A percentile compares a stretch with the other conserved stretches of the same genome.
Evolutionary conservation across 2,329 filamentous ascomycete species (phyloP).

Genomic region (Trichoderma sp.): DNA sequence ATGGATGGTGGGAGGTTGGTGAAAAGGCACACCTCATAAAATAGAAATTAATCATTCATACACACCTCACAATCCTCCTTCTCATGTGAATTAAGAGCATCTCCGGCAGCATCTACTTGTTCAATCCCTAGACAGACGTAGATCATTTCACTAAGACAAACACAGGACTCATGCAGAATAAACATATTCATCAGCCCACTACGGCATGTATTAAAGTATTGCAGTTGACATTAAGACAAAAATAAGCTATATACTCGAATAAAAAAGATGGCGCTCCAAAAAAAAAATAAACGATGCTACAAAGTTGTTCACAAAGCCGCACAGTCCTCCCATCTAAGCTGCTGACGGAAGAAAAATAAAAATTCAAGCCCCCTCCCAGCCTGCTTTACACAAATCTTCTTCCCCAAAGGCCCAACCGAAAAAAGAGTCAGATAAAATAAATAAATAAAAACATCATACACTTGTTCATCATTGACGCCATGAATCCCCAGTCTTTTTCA

Average conservation of each 20-base stretch:
- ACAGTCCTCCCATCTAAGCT: background rate
- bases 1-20: background rate
- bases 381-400: background rate
- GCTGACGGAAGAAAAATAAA: background rate
- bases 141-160: background rate
- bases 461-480: slow-evolving; percentile 12
- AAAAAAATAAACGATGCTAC: background rate
- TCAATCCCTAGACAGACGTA: background rate
- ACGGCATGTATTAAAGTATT: background rate
- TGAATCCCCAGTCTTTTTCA: background rate
- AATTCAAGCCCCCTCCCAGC: background rate
- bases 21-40: background rate
- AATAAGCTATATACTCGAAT: background rate
- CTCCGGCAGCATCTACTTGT: background rate
- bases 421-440: background rate
- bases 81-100: background rate
- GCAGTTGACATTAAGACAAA: background rate
- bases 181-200: background rate
- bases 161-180: background rate
- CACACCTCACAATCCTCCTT: background rate
- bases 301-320: background rate
- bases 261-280: background rate
- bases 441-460: background rate
- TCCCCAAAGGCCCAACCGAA: background rate
- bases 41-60: slow-evolving; percentile 4